Evolutionary conservation across 2,329 filamentous ascomycete species (phyloP).

Genomic region (Botrytis galanthina): DNA sequence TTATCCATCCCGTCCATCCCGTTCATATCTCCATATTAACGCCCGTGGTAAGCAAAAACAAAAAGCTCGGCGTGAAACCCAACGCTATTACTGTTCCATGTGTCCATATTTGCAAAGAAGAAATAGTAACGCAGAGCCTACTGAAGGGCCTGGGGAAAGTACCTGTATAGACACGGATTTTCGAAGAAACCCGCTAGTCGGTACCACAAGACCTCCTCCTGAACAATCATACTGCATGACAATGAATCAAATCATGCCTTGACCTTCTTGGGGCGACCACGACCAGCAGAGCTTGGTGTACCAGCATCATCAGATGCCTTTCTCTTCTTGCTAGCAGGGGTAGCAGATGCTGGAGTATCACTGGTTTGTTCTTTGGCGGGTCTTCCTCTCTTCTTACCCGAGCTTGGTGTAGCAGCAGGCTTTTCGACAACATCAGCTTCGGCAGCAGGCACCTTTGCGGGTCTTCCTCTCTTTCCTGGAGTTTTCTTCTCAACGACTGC

Average conservation of each 20-base stretch:
- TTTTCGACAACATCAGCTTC: background rate
- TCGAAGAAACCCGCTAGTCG: too few species aligned
- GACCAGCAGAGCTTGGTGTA: constrained; percentile 10
- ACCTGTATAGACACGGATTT: background rate
- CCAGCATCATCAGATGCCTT: constrained; percentile 14
- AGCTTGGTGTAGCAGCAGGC: constrained; percentile 5
- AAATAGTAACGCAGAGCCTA: background rate
- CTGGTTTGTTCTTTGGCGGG: background rate
- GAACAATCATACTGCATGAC: background rate
- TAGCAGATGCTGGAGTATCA: background rate
- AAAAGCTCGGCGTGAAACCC: background rate
- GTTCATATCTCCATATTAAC: background rate
- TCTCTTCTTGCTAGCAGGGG: constrained; percentile 20
- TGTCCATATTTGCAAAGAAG: background rate
- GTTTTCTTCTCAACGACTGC: background rate
- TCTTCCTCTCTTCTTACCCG: constrained; percentile 16
- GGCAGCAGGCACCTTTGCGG: background rate
- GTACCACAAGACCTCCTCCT: background rate
- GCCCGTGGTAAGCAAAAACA: background rate
- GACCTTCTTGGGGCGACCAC: constrained; percentile 19
- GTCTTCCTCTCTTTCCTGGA: constrained; percentile 17
- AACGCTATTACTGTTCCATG: background rate
- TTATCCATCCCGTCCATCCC: constrained; percentile 1
- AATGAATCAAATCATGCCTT: constrained; percentile 5
- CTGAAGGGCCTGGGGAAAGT: background rate